Evolutionary conservation across 768 basidiomycete species (phyloP).

Genomic region (Termitomyces sp.): DNA sequence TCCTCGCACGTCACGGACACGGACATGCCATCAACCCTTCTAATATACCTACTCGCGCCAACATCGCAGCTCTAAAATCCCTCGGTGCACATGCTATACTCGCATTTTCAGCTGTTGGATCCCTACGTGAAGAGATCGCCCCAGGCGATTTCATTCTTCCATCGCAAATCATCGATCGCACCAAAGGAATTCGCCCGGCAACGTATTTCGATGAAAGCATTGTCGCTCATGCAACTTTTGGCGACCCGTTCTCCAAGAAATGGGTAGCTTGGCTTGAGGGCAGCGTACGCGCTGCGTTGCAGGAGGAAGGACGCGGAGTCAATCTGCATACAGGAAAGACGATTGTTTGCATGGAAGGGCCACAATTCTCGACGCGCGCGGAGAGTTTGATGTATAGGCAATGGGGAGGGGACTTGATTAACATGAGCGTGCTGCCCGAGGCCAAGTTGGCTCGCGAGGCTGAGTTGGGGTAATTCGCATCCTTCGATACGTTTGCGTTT

Average conservation of each 20-base stretch:
- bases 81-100: conserved; percentile 87
- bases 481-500: not conserved
- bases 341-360: conserved; percentile 96
- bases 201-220: conserved; percentile 81
- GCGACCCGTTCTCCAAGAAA: conserved; percentile 79
- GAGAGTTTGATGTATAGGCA: conserved; percentile 92
- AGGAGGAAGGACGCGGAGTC: conserved; percentile 52
- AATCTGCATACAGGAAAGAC: conserved; percentile 79
- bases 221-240: conserved; percentile 93
- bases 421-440: conserved; percentile 97
- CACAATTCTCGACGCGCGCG: conserved; percentile 96
- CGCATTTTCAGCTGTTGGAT: conserved; percentile 95
- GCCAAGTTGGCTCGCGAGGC: conserved; percentile 97
- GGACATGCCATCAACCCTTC: conserved; percentile 80
- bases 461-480: conserved; percentile 69
- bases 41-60: conserved; percentile 80
- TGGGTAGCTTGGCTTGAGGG: conserved; percentile 65
- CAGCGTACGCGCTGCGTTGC: conserved; percentile 61
- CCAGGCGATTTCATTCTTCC: conserved; percentile 90
- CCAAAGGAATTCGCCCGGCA: conserved; percentile 86
- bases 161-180: conserved; percentile 92
- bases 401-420: conserved; percentile 93
- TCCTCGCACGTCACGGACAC: conserved; percentile 87
- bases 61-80: conserved; percentile 92
- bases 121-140: conserved; percentile 87